Percentiles rank a stretch among this genome's conserved stretches.
Evolutionary conservation across 2,329 filamentous ascomycete species (phyloP).

Genomic region (Helotiales sp.): DNA sequence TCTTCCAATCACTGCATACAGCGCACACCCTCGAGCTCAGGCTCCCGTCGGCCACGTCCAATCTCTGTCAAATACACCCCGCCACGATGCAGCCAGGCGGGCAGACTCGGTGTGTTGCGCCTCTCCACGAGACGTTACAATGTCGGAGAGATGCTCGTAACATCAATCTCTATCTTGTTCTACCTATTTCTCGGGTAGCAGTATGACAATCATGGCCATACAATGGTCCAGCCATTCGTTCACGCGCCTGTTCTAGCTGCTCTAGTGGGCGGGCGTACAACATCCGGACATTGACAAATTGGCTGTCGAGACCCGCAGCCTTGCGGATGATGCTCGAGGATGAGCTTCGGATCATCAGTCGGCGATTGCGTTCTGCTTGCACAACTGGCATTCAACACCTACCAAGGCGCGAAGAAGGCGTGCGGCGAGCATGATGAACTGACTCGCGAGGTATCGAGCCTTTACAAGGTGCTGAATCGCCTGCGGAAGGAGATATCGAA

Average conservation of each 20-base stretch:
- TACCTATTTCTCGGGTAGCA: not conserved
- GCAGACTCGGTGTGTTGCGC: not conserved
- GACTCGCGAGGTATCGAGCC: conserved; percentile 53
- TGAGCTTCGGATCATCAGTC: conserved; percentile 28
- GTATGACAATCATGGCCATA: not conserved
- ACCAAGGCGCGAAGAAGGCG: conserved; percentile 45
- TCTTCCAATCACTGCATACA: not conserved
- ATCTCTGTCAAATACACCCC: conserved; percentile 2
- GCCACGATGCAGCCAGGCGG: not conserved
- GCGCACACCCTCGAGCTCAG: not conserved
- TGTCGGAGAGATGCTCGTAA: not conserved
- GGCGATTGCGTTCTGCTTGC: conserved; percentile 22
- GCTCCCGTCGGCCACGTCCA: not conserved
- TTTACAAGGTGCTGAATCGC: conserved; percentile 59
- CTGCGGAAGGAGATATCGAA: conserved; percentile 60
- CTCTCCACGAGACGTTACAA: not conserved
- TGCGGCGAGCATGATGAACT: conserved; percentile 54
- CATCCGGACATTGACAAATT: not conserved
- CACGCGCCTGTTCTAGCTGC: not conserved
- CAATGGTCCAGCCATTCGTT: not conserved
- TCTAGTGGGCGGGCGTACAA: not conserved
- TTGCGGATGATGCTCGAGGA: not conserved
- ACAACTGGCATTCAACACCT: conserved; percentile 19
- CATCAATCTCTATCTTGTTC: not conserved
- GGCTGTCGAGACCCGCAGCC: not conserved